Base-by-base conservation (phyloP, 2,329 filamentous ascomycete species). In the Penicillium sclerotiorum region DNA sequence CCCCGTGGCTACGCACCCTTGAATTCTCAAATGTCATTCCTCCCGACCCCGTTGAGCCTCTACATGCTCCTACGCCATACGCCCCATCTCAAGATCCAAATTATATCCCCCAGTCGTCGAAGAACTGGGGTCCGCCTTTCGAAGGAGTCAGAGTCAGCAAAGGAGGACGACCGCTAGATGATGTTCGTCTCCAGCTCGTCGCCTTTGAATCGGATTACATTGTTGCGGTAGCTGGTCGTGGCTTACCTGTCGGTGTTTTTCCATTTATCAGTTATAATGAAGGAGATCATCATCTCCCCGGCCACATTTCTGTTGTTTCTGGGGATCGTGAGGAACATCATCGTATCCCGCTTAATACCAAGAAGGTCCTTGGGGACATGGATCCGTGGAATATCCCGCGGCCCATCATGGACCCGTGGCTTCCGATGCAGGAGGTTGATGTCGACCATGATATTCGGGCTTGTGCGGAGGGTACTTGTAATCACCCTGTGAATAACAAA, bases 21-120 rank as follows among this genome's bases (percentile, higher is more conserved):
- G 83, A 86, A 51, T 87, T 87, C 58, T 73, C 74, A 50, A 74
- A 82, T 47, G 83, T 86, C 1, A 69, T 76, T 41, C 77, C 78
- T 2, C 81, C 82, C 8, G 60, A 57, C 2, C 56, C 60, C 2
- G 52, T 62, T 5, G 28, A 49, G n/a, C 50, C 48, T n/a, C 33
- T 51, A 2, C 18, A 33, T 8, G 32, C 45, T 13, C 20, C 45
- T 7, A 56, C 51, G 15, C 43, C 50, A 28, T 53, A 53, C 17
- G 32, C 28, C 4, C 20, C 25, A 11, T 36, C 43, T 18, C 28
- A 46, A 20, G 35, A 51, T 15, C 27, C 25, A 4, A 38, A 50
- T 20, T 18, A 45, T 20, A 53, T 53, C 11, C 45, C 37, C 4
- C 21, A 36, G 18, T 58, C 55, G 3, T 45, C 53, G 5, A 50